A percentile compares a stretch with the other conserved stretches of the same genome.
These are phyloP conservation scores for Cryptomeria japonica DNA, from an alignment of 75 land plant species.

Conservation along the genomic window DNA sequence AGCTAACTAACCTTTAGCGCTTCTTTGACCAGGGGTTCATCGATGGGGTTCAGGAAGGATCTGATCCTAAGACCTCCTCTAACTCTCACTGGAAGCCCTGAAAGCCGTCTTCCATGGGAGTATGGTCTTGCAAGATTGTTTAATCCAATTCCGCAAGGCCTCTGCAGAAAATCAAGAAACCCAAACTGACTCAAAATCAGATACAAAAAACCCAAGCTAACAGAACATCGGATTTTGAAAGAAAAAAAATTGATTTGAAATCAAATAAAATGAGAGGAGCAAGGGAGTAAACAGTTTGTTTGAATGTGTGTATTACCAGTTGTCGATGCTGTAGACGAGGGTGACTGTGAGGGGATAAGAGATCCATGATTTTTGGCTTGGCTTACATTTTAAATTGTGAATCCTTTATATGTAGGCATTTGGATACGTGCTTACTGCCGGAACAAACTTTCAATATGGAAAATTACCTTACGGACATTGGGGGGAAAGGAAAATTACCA, in stretches of 20 bases:
- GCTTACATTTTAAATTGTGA: background rate
- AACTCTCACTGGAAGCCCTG: constrained; percentile 7
- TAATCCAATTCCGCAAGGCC: background rate
- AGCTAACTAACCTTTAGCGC: constrained; percentile 48
- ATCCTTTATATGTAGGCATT: background rate
- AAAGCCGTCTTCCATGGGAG: background rate
- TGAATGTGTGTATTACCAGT: background rate
- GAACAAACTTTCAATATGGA: no score
- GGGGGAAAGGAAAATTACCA: no score
- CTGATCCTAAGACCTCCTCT: constrained; percentile 4
- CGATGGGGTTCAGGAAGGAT: constrained; percentile 44
- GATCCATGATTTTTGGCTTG: background rate
- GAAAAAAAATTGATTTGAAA: background rate
- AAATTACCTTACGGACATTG: no score
- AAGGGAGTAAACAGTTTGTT: background rate
- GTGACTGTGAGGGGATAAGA: background rate
- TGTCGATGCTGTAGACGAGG: background rate
- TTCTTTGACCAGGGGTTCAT: constrained; percentile 63
- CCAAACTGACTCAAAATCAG: background rate
- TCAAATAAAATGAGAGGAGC: no score
- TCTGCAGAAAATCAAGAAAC: background rate
- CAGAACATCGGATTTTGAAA: no score
- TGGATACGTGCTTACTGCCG: background rate
- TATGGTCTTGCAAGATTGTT: background rate
- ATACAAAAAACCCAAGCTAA: background rate